A percentile compares a stretch with the other conserved stretches of the same genome.
Conservation (phyloP, 2,329 filamentous ascomycete genomes). For the Aspergillus pseudoglaucus region DNA sequence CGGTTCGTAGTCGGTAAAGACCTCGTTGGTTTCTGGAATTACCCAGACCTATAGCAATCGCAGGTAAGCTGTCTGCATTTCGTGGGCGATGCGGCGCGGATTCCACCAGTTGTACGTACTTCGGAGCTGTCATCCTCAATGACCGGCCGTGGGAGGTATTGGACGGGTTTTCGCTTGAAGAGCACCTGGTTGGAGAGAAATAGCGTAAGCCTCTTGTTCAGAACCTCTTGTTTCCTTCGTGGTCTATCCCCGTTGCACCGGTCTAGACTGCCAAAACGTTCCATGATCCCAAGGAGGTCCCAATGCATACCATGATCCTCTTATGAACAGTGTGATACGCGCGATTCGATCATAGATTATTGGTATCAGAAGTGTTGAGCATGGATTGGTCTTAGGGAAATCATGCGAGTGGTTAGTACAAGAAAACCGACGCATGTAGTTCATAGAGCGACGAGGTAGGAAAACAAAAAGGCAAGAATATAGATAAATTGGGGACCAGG, state of each 20-base stretch:
- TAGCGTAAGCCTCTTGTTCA: conserved; percentile 13
- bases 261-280: background rate
- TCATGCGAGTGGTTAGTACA: background rate
- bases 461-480: conserved; percentile 7
- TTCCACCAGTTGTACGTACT: conserved; percentile 46
- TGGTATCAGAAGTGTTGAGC: conserved; percentile 2
- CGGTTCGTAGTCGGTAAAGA: conserved; percentile 81
- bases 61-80: conserved; percentile 6
- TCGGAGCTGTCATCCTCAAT: conserved; percentile 77
- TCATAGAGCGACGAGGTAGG: conserved; percentile 3
- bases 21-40: conserved; percentile 81
- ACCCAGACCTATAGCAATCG: conserved; percentile 67
- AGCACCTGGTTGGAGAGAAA: conserved; percentile 59
- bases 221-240: background rate
- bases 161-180: conserved; percentile 92
- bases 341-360: conserved; percentile 22
- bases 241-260: background rate
- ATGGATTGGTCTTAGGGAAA: conserved; percentile 6
- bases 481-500: background rate
- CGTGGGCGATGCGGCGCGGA: conserved; percentile 8
- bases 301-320: conserved; percentile 27
- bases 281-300: background rate
- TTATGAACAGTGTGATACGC: conserved; percentile 12
- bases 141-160: conserved; percentile 64
- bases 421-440: background rate